Base-by-base conservation (phyloP, 768 basidiomycete species). In the Kondoa subrosea region DNA sequence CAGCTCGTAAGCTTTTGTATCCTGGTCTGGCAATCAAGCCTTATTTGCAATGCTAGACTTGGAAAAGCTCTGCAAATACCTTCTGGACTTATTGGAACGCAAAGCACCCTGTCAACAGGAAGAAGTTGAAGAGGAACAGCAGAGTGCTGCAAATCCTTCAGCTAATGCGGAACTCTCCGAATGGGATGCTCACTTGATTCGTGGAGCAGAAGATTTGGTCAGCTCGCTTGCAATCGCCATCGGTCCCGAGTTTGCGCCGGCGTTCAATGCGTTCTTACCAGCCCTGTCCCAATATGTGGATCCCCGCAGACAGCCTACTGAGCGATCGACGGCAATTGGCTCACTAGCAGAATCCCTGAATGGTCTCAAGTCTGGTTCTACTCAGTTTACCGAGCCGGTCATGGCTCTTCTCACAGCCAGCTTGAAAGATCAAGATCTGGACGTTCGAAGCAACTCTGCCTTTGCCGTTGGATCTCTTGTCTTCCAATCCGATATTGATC, bases 81-180 rank as follows among this genome's bases (percentile, higher is more conserved):
- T 89, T 59, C 79, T 85, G 66, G 85, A 89, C 74, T 85, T 99
- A 71, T 81, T 99, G 57, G 89, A 91, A 76, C 87, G 91, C 78
- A 95, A 93, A 79, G 89, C 91, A 0, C 83, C 90, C 72, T 97
- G 93, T 79, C 95, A 99, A 77, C 87, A 91, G 77, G 91, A 93
- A 74, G 88, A 88, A 29, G 76, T 72, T 56, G 73, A 72, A n/a
- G 88, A 89, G 73, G 40, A 50, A 50, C 40, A 50, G 40, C 40
- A 50, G 21, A 50, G 8, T 21, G 87, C 86, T 29, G 77, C 77
- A 14, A 77, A 76, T 40, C 86, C 85, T 4, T 88, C 89, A 76
- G 65, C 66, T 25, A 67, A 64, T 1, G 92, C 92, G 0, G 95
- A 97, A 78, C 86, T 87, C 74, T 91, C 92, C 1, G 95, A 99